Evolutionary conservation across 1,284 basidiomycete species (phyloP).

Genomic region (Grifola frondosa): DNA sequence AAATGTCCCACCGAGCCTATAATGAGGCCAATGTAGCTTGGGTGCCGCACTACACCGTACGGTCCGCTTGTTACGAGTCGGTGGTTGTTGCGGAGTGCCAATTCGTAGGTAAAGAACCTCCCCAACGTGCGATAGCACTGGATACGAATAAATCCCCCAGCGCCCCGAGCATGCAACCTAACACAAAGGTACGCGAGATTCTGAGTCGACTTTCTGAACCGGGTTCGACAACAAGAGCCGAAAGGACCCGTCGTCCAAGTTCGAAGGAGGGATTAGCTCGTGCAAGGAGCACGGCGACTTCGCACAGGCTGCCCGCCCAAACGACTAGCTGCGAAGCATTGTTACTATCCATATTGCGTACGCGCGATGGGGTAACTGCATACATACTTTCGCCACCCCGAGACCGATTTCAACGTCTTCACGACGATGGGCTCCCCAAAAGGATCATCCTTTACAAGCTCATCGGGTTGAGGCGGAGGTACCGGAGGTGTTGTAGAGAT

Average conservation of each 20-base stretch:
- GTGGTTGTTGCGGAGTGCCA: slow-evolving; percentile 1
- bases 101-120: slow-evolving; percentile 7
- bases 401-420: background rate
- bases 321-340: background rate
- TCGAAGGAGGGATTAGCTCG: background rate
- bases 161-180: slow-evolving; percentile 4
- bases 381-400: background rate
- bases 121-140: slow-evolving; percentile 12
- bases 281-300: slow-evolving; percentile 9
- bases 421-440: background rate
- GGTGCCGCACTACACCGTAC: slow-evolving; percentile 9
- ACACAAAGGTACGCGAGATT: slow-evolving; percentile 3
- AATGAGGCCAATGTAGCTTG: slow-evolving; percentile 5
- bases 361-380: too few species aligned
- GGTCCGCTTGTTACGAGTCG: slow-evolving; percentile 8
- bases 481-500: background rate
- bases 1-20: slow-evolving; percentile 2
- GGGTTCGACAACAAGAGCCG: slow-evolving; percentile 1
- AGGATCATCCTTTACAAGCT: background rate
- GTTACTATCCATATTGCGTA: too few species aligned
- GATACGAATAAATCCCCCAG: slow-evolving; percentile 6
- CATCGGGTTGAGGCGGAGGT: background rate
- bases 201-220: background rate
- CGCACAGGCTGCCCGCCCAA: slow-evolving; percentile 1
- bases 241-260: background rate